Percentiles rank a stretch among this genome's conserved stretches.
Evolutionary conservation across 2,329 filamentous ascomycete genomes (phyloP).

Genomic region (Podosphaera xanthii): DNA sequence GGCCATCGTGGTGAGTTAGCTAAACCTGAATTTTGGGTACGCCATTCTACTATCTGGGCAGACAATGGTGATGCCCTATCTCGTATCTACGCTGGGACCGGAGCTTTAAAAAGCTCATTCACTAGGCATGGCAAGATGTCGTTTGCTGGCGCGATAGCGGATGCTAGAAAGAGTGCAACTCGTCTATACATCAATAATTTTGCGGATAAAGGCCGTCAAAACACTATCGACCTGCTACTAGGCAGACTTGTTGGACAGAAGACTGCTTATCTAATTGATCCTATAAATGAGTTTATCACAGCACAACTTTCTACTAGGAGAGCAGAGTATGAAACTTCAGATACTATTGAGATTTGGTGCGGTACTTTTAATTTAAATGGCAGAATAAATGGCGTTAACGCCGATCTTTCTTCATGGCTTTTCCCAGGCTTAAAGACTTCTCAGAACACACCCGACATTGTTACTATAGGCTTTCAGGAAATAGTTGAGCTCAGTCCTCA

Average conservation of each 20-base stretch:
- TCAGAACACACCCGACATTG: conserved; percentile 54
- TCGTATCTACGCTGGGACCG: conserved; percentile 89
- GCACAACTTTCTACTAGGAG: conserved; percentile 46
- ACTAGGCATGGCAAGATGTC: conserved; percentile 93
- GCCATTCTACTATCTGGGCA: conserved; percentile 85
- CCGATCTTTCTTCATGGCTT: conserved; percentile 72
- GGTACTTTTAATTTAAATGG: conserved; percentile 95
- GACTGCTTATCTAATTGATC: conserved; percentile 73
- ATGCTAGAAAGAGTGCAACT: conserved; percentile 83
- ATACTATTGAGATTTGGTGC: conserved; percentile 52
- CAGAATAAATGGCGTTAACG: conserved; percentile 49
- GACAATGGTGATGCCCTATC: conserved; percentile 90
- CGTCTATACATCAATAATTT: conserved; percentile 96
- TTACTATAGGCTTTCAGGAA: conserved; percentile 86
- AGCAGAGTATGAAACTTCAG: conserved; percentile 51
- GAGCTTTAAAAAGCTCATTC: conserved; percentile 85
- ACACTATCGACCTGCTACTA: conserved; percentile 81
- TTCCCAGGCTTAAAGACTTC: conserved; percentile 38
- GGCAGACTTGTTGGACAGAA: conserved; percentile 65
- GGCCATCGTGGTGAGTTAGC: conserved; percentile 46
- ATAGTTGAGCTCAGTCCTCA: conserved; percentile 96
- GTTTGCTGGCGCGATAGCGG: conserved; percentile 75
- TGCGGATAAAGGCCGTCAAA: conserved; percentile 74
- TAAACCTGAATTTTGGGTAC: conserved; percentile 66
- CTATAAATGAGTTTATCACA: conserved; percentile 76